Evolutionary conservation across 2,329 filamentous ascomycete genomes (phyloP).

Genomic region (Tolypocladium nubicola): DNA sequence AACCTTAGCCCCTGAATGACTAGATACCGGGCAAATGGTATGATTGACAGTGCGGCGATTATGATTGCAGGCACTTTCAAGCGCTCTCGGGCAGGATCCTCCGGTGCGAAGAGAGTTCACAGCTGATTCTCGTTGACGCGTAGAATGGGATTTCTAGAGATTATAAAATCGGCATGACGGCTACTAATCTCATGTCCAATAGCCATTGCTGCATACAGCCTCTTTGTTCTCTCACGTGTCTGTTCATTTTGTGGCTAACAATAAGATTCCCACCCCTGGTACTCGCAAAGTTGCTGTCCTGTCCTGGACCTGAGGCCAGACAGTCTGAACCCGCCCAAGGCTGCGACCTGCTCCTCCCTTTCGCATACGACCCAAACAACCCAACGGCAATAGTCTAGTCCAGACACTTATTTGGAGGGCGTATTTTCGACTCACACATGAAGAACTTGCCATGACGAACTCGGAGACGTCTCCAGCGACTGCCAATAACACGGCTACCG

Average conservation of each 20-base stretch:
- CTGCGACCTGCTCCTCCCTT: background rate
- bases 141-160: background rate
- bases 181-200: background rate
- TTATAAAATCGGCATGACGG: background rate
- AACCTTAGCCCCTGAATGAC: too few relatives aligned
- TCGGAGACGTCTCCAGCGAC: background rate
- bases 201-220: background rate
- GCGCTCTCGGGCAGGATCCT: background rate
- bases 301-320: background rate
- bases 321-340: background rate
- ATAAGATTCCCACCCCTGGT: too few relatives aligned
- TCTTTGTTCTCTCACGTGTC: too few relatives aligned
- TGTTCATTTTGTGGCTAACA: too few relatives aligned
- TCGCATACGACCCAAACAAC: background rate
- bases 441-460: background rate
- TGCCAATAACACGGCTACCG: background rate
- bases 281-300: too few relatives aligned
- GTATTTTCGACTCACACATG: background rate
- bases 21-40: background rate
- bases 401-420: background rate
- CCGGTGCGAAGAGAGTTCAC: background rate
- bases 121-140: background rate
- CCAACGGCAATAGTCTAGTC: background rate
- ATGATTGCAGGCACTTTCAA: background rate
- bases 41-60: too few relatives aligned